A percentile compares a stretch with the other conserved stretches of the same genome.
phyloP scores from a whole-genome alignment of 164 flowering plant genomes.

The Umbellularia californica region DNA sequence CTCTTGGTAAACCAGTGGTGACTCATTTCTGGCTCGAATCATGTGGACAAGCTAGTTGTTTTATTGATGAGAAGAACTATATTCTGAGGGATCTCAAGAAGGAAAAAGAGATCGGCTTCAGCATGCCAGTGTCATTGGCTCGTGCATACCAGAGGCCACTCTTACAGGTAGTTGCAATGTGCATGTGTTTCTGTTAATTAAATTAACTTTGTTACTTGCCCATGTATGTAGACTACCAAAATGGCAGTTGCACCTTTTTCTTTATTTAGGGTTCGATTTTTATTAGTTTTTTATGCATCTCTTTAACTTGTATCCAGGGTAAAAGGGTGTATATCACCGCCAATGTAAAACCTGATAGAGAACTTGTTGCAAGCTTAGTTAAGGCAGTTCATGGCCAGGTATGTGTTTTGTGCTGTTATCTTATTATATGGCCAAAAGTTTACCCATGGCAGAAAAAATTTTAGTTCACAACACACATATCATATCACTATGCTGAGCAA shows the following conservation, averaged over 20 bases:
- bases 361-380: conserved; percentile 61
- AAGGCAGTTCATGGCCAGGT: conserved; percentile 87
- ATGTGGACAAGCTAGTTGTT: conserved; percentile 74
- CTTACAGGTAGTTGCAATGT: conserved; percentile 36
- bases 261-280: not conserved
- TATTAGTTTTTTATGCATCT: not conserved
- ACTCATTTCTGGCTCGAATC: conserved; percentile 86
- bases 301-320: conserved; percentile 43
- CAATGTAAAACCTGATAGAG: conserved; percentile 72
- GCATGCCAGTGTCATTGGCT: conserved; percentile 70
- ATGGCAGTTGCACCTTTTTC: not conserved
- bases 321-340: conserved; percentile 69
- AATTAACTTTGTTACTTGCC: not conserved
- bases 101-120: conserved; percentile 86
- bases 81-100: conserved; percentile 75
- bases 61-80: conserved; percentile 74
- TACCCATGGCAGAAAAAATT: not conserved
- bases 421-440: not conserved
- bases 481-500: no score
- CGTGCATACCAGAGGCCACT: conserved; percentile 70
- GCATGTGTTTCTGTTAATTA: not conserved
- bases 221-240: not conserved
- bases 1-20: conserved; percentile 82
- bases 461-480: not conserved
- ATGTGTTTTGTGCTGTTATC: conserved; percentile 2